Evolutionary conservation across 192 early-diverging fungal genomes (phyloP), one percentile per base, ranked within the genome.

Genomic region (Coemansia reversa): DNA sequence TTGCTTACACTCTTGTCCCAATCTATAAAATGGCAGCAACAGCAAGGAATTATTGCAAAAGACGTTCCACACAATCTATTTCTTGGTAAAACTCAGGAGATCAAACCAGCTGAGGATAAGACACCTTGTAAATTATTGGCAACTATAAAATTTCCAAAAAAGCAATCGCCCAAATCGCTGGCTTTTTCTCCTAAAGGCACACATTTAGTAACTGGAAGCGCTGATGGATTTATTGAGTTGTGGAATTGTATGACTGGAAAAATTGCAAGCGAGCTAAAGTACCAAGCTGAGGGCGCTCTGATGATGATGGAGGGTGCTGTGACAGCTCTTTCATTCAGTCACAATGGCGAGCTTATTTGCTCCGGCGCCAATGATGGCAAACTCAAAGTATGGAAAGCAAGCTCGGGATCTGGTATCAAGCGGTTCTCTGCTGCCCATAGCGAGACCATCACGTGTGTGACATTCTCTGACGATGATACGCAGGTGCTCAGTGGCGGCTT

Each of bases 241-340:
- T 98, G 93, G 94, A 94, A 95, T 63, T 90, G 87, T 59, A 81
- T 92, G 58, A 96, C 95, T 1, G 94, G 93, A 1, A 98, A 96
- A 68, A 81, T 95, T 20, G 78, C 93, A 29, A 89, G 82, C 55
- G 95, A 96, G 79, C 77, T 98, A 23, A 85, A 88, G 58, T 98
- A 96, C 73, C 96, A 98, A 72, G 86, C 88, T 0, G 91, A 96
- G 57, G 93, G 69, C 30, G 54, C 72, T 0, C 63, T 90, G 49
- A 99, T 99, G 92, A 74, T 91, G 53, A 98, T 98, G 95, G 91
- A 96, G 14, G 75, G 82, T 7, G 85, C 94, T 0, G 90, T 97
- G 1, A 78, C 94, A 11, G 88, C 82, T 29, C 72, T 99, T 24
- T 81, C 75, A 3, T 95, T 96, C 48, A 83, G 85, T 55, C 89